Base-by-base conservation (phyloP, 73 alveolate genomes). In the Blepharisma japonicum region DNA sequence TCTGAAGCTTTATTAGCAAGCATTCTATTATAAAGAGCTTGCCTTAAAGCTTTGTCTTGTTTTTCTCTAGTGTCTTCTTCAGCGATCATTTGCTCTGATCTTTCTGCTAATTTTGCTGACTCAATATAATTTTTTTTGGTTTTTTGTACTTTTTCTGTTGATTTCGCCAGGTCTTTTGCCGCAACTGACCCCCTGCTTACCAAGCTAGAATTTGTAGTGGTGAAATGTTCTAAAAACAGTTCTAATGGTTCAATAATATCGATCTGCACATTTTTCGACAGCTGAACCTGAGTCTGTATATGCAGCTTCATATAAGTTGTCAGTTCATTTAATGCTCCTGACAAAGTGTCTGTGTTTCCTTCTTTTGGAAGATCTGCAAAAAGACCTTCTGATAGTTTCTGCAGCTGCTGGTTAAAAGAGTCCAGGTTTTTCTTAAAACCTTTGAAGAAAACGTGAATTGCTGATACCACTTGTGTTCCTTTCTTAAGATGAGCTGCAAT, bases 221-320 rank as follows among this genome's bases (percentile, higher is more conserved):
- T 61, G 74, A 20, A 61, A 39, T 61, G 74, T 11, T 61, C 74
- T 61, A 25, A 61, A 39, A 61, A 61, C 14, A 61, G 74, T 2
- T 61, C 74, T 8, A 61, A 39, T 1, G 74, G 74, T 4, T 61
- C 74, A 25, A 61, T 61, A 1, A 61, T 61, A 14, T 61, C 74
- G 3, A 61, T n/a, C 23, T 61, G 74, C 74, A 61, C 23, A 48
- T 61, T 61, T 61, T 61, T 61, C 47, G 49, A 61, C 18, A 61
- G 5, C 18, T n/a, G 42, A 32, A 32, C 42, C 42, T 32, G 42
- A 32, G 42, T 32, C 42, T 32, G 42, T 32, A 32, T 32, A 32
- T 32, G 42, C 42, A 32, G 42, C 42, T 32, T 32, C 42, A 32
- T 32, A 32, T 32, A 32, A 32, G 42, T 32, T 0, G 42, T 32